A percentile compares a stretch with the other conserved stretches of the same genome.
Conservation (phyloP, 805 yeast genomes). For the Cyberlindnera americana region DNA sequence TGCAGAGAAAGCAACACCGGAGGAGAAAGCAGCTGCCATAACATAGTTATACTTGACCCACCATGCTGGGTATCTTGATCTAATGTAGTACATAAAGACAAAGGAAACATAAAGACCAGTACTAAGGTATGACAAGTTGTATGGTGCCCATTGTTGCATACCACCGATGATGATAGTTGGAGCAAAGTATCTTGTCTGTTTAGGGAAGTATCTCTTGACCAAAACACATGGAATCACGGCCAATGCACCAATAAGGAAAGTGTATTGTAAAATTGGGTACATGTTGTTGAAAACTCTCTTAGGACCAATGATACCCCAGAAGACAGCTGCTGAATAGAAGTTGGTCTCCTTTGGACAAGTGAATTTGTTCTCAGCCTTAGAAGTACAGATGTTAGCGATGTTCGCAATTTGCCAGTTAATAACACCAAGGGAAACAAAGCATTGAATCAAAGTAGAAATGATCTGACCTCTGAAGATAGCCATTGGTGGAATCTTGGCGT, state of each 20-base stretch:
- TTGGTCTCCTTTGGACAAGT: conserved; percentile 31
- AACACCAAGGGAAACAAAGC: conserved; percentile 30
- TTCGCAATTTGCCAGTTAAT: conserved; percentile 34
- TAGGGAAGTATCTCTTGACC: conserved; percentile 26
- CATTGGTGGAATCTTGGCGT: conserved; percentile 55
- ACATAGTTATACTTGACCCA: conserved; percentile 49
- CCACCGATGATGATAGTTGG: conserved; percentile 53
- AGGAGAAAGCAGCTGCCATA: conserved; percentile 50
- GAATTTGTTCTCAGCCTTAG: conserved; percentile 36
- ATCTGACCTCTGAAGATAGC: conserved; percentile 50
- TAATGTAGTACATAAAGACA: conserved; percentile 42
- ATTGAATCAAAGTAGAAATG: conserved; percentile 31
- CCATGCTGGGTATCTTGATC: conserved; percentile 42
- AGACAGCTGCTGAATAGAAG: conserved; percentile 39
- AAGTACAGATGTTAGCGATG: conserved; percentile 33
- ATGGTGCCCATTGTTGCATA: conserved; percentile 44
- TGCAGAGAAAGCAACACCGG: conserved; percentile 58
- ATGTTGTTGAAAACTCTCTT: conserved; percentile 49
- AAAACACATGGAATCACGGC: conserved; percentile 30
- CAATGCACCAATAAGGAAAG: conserved; percentile 53
- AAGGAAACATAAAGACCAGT: conserved; percentile 30
- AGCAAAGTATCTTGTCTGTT: conserved; percentile 34
- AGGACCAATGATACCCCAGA: conserved; percentile 55
- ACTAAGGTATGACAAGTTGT: conserved; percentile 38
- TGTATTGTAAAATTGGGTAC: conserved; percentile 60